A percentile compares a stretch with the other conserved stretches of the same genome.
Conservation (phyloP, 164 flowering plant species). For the Litsea cubeba region DNA sequence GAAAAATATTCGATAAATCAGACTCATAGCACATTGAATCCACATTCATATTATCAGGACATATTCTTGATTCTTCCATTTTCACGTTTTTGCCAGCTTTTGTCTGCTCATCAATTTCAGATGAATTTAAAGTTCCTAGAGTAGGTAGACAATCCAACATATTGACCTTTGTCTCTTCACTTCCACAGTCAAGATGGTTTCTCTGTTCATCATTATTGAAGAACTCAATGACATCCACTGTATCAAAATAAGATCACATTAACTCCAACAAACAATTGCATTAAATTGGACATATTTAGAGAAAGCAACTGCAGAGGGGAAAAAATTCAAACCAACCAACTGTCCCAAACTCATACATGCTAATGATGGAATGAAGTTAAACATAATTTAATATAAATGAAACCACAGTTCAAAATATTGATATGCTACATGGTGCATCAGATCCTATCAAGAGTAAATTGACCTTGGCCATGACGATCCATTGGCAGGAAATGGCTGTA, state of each 20-base stretch:
- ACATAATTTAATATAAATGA: too few species aligned
- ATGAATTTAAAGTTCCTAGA: constrained; percentile 12
- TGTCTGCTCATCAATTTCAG: constrained; percentile 7
- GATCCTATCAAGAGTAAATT: too few species aligned
- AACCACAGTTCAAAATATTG: neutral
- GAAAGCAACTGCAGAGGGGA: neutral
- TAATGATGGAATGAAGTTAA: neutral
- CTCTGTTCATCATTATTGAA: constrained; percentile 31
- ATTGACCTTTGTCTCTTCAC: constrained; percentile 24
- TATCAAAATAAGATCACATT: neutral
- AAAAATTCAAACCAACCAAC: neutral
- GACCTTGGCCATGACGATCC: too few species aligned
- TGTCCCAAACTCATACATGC: neutral
- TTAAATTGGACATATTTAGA: neutral
- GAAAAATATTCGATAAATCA: constrained; percentile 11
- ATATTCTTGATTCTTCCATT: constrained; percentile 6
- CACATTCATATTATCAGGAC: constrained; percentile 25
- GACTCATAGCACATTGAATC: constrained; percentile 19
- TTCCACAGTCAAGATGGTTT: constrained; percentile 16
- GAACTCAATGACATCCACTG: constrained; percentile 37
- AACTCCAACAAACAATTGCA: neutral
- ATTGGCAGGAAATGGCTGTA: too few species aligned
- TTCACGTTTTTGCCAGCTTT: neutral
- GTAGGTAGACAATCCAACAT: constrained; percentile 14
- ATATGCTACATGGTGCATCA: too few species aligned